Evolutionary conservation across 169 alveolate species (phyloP), one percentile per base, ranked within the genome.

Genomic region (Eimeria acervulina): DNA sequence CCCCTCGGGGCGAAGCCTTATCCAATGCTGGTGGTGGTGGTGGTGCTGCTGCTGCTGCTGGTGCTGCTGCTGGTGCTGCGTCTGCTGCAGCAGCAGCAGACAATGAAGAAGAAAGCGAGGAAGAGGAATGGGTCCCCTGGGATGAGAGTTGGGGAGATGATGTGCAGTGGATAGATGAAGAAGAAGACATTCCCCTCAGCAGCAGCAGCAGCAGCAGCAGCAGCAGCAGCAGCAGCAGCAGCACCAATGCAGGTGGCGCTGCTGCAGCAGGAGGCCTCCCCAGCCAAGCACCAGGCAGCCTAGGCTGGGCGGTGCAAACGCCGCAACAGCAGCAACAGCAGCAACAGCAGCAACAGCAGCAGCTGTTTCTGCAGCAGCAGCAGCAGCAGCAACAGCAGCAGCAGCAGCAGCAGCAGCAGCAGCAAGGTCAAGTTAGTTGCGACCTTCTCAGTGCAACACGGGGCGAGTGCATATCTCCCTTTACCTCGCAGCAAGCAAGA

Each of bases 61-160:
- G 7, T 21, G 63, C 23, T 1, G 36, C 31, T 15, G 63, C 33
- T 19, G 21, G 13, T 19, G 66, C 55, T 13, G 89, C 4, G 59
- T 4, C 33, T 51, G 59, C 59, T 51, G 59, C 6, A 51, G 59
- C 21, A 10, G 15, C 7, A 17, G 59, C 0, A 17, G 63, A 40
- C 33, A 63, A 40, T 19, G 63, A 38, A 42, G 89, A 42, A 28
- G 89, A 0, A 19, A 31, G 26, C 28, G 66, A 78, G 8, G 89
- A 42, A 42, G 89, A 40, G 33, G 89, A 42, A 28, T 78, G 89
- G 89, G 89, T 40, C 28, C 52, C 89, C 38, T 78, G 89, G 89
- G 89, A 78, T 19, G 89, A 78, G 66, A 38, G 42, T 63, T 78
- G 89, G 89, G 89, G 89, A 55, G 89, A 78, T 21, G 89, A 78